phyloP scores from a whole-genome alignment of 768 basidiomycete genomes.

The Boletus bicolor region DNA sequence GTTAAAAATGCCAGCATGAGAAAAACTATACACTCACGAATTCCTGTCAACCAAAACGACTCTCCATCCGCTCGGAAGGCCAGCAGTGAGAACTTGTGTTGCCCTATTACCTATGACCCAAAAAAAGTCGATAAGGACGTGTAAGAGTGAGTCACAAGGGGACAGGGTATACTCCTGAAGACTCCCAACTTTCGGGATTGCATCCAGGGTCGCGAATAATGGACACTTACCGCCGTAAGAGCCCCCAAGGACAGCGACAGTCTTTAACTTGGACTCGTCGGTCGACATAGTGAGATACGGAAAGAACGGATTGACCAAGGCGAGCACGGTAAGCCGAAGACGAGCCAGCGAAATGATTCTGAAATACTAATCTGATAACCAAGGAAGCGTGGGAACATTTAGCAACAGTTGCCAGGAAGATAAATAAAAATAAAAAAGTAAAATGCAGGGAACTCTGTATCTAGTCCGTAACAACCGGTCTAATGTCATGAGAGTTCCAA shows the following conservation, averaged over 20 bases:
- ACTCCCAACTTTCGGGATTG: neutral
- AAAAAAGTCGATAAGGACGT: neutral
- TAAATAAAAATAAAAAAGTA: neutral
- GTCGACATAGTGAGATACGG: conserved; percentile 6
- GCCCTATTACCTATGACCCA: conserved; percentile 42
- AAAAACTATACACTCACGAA: conserved; percentile 37
- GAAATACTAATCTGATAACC: conserved; percentile 1
- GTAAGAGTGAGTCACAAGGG: neutral
- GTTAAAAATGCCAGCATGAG: neutral
- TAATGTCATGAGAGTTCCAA: too few species aligned
- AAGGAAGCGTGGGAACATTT: neutral
- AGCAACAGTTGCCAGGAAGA: neutral
- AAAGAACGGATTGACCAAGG: neutral
- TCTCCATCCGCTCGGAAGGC: conserved; percentile 50
- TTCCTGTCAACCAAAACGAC: conserved; percentile 60
- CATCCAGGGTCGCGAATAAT: neutral
- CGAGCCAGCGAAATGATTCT: neutral
- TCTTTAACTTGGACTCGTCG: conserved; percentile 16
- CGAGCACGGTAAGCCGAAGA: neutral
- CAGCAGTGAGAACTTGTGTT: conserved; percentile 46
- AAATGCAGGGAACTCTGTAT: neutral
- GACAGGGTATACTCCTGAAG: neutral
- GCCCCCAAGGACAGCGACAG: conserved; percentile 53
- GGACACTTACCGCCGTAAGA: conserved; percentile 48
- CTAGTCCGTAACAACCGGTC: neutral